Conservation (phyloP, 176 grass and related monocot genomes). For the Oryza glumipatula region DNA sequence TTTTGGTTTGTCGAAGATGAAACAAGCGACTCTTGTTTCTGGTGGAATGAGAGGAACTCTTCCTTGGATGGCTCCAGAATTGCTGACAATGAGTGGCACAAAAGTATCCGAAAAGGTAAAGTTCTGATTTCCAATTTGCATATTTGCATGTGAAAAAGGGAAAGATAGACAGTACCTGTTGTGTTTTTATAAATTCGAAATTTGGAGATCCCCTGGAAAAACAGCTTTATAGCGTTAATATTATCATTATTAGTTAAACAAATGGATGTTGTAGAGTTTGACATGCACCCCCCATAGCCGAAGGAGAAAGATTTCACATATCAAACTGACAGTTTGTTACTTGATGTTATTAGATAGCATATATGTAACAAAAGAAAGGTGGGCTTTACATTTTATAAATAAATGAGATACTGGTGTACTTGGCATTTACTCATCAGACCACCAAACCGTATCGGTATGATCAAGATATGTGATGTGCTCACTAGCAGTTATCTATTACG, state of each 20-base stretch:
- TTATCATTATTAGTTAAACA: background rate
- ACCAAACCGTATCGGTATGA: background rate
- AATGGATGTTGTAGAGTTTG: background rate
- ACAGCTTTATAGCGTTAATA: background rate
- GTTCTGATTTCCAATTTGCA: background rate
- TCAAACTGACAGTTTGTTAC: background rate
- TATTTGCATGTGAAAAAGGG: background rate
- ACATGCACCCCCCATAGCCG: background rate
- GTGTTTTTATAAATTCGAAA: too few relatives aligned
- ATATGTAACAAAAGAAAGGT: background rate
- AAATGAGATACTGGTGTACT: background rate
- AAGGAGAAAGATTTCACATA: background rate
- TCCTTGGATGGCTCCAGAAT: slow-evolving; percentile 97
- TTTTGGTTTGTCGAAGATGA: slow-evolving; percentile 98
- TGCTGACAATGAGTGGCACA: slow-evolving; percentile 59
- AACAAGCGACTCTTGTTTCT: slow-evolving; percentile 84
- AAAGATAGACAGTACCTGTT: background rate
- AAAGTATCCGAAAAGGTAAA: slow-evolving; percentile 91
- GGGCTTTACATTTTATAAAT: background rate
- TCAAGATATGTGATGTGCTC: slow-evolving; percentile 6
- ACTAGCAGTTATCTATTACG: background rate
- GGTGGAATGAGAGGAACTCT: slow-evolving; percentile 98
- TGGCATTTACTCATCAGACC: background rate
- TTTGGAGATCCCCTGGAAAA: background rate
- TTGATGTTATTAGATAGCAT: background rate